These are phyloP conservation scores for Rhexocercosporidium sp. DNA, from an alignment of 2,329 filamentous ascomycete genomes.

Conservation along the genomic window DNA sequence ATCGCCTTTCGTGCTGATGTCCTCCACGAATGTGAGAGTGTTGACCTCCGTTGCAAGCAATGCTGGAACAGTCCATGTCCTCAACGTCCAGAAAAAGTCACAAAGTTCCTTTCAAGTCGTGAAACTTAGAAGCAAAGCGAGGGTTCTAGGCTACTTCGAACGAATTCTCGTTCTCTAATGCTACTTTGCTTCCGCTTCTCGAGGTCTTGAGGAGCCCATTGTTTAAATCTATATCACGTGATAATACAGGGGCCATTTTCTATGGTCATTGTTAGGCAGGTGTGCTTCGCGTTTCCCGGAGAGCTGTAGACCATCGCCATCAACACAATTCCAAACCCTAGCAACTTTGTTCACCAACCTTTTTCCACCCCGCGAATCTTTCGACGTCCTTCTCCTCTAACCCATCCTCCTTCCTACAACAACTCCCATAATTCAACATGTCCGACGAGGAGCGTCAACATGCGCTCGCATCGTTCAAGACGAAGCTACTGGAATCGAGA, in stretches of 20 bases:
- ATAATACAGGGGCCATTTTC: not conserved
- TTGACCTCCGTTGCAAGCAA: too few relatives aligned
- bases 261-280: conserved; percentile 7
- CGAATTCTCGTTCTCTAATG: too few relatives aligned
- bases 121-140: too few relatives aligned
- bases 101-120: too few relatives aligned
- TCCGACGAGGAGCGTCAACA: conserved; percentile 62
- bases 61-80: too few relatives aligned
- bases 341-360: not conserved
- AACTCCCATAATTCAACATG: conserved; percentile 27
- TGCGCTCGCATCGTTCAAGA: conserved; percentile 79
- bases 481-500: conserved; percentile 87
- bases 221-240: not conserved
- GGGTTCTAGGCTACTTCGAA: too few relatives aligned
- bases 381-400: not conserved
- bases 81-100: too few relatives aligned
- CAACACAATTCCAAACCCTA: conserved; percentile 18
- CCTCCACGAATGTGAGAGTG: too few relatives aligned
- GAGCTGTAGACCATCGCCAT: conserved; percentile 5
- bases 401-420: not conserved
- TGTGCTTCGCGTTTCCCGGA: conserved; percentile 21
- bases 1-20: too few relatives aligned
- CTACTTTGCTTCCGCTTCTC: not conserved
- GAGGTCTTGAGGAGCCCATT: not conserved
- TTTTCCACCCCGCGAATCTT: not conserved